Conservation (phyloP, 805 yeast species). For the Torulaspora delbrueckii region DNA sequence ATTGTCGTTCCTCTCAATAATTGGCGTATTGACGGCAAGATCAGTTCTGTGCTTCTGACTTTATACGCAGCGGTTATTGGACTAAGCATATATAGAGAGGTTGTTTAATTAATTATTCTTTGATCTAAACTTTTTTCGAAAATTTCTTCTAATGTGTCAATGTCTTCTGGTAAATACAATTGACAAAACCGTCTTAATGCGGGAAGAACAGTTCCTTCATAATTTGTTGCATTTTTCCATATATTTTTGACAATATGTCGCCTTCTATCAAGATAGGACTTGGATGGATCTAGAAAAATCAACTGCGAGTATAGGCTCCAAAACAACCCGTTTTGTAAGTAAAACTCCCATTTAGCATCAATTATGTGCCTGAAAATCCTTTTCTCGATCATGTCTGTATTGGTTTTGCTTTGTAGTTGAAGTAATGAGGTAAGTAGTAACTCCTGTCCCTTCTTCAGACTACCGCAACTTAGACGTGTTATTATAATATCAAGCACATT, state of each 20-base stretch:
- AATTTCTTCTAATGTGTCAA: constrained; percentile 17
- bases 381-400: constrained; percentile 20
- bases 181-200: constrained; percentile 20
- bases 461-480: constrained; percentile 19
- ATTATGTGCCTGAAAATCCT: constrained; percentile 23
- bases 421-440: constrained; percentile 20
- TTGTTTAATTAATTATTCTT: neutral
- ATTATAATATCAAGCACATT: constrained; percentile 16
- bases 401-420: constrained; percentile 25
- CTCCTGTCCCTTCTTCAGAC: constrained; percentile 17
- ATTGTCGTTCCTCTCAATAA: constrained; percentile 42
- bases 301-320: constrained; percentile 29
- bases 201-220: constrained; percentile 4
- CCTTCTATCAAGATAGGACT: constrained; percentile 28
- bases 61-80: constrained; percentile 20
- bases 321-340: constrained; percentile 21
- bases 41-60: constrained; percentile 35
- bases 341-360: constrained; percentile 17
- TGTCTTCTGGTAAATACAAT: constrained; percentile 30
- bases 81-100: constrained; percentile 22
- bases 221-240: constrained; percentile 20
- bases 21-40: constrained; percentile 42
- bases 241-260: constrained; percentile 18
- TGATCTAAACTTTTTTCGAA: constrained; percentile 3
- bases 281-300: constrained; percentile 24